Evolutionary conservation across 2,329 filamentous ascomycete species (phyloP), one percentile per base, ranked within the genome.

Genomic region (Plectosphaerella plurivora): DNA sequence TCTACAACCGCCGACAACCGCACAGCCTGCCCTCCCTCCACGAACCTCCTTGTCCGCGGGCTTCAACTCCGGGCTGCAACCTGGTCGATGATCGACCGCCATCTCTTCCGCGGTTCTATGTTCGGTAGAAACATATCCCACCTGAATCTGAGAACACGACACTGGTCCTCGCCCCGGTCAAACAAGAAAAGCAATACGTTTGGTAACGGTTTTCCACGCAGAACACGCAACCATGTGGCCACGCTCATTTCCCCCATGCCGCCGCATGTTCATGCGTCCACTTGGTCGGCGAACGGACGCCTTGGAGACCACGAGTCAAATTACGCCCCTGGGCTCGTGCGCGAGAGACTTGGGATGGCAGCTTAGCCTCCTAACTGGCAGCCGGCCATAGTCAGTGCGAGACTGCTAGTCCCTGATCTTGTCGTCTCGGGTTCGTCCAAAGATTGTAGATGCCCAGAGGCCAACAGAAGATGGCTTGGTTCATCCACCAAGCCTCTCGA

Each of bases 111-210:
- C 39, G 15, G 16, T 18, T 10, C 39, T 11, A 42, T 6, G 15
- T 20, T 5, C 5, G 18, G 5, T 9, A 42, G 39, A 42, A 46
- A 25, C 44, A 46, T n/a, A 45, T 16, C 33, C 55, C 57, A 59
- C 58, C 58, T 60, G 58, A 60, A 59, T 57, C 57, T 50, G 58
- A 57, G 53, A 52, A 59, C 48, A 52, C 51, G 56, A 58, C 16
- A 37, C 22, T 58, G 59, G 60, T 55, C 68, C 66, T 53, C 67
- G 59, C 46, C 59, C 55, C 9, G 62, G 64, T 20, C 25, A 46
- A 33, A 24, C 14, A 46, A 46, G 33, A 25, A 15, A 15, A 28
- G 25, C 25, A 28, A 28, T 28, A 28, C 25, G 25, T 28, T 28
- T 28, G 25, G 25, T 28, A 28, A 28, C 25, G 25, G 25, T 28